Conservation (phyloP, 495 filamentous ascomycete genomes). For the Xeromyces bisporus region DNA sequence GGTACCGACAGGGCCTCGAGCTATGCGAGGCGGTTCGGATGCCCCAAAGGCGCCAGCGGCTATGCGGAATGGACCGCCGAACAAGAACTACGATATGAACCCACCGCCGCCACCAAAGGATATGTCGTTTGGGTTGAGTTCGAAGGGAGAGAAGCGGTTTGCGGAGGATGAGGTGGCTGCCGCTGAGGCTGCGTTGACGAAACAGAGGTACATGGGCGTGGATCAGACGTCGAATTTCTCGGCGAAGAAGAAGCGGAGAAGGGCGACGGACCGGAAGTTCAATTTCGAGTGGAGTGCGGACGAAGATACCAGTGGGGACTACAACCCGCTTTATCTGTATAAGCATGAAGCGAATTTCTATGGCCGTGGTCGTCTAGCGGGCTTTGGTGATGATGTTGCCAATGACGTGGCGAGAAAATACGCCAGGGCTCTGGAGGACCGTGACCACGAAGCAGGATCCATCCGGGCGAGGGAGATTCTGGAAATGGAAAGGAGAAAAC, state of each 20-base stretch:
- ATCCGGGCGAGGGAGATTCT: conserved; percentile 64
- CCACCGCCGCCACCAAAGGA: conserved; percentile 34
- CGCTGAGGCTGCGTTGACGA: conserved; percentile 58
- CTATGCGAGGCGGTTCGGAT: conserved; percentile 42
- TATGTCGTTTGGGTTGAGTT: conserved; percentile 16
- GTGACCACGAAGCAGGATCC: conserved; percentile 66
- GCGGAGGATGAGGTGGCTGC: conserved; percentile 42
- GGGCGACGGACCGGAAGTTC: conserved; percentile 93
- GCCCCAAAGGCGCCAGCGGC: conserved; percentile 35
- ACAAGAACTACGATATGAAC: conserved; percentile 35
- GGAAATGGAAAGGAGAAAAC: conserved; percentile 70
- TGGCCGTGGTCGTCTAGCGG: conserved; percentile 65
- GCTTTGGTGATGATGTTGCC: conserved; percentile 61
- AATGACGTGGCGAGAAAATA: conserved; percentile 57
- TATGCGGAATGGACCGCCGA: conserved; percentile 30
- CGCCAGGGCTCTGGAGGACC: conserved; percentile 56
- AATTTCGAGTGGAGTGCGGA: conserved; percentile 98
- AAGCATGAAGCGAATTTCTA: conserved; percentile 61
- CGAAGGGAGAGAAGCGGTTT: conserved; percentile 37
- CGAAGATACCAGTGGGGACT: conserved; percentile 83
- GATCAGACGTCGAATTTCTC: conserved; percentile 81
- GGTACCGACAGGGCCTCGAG: conserved; percentile 65
- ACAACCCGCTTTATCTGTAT: conserved; percentile 73
- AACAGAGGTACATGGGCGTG: conserved; percentile 82
- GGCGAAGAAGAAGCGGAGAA: conserved; percentile 86